Conservation (phyloP, 2,329 filamentous ascomycete genomes). For the Myotisia sp. region DNA sequence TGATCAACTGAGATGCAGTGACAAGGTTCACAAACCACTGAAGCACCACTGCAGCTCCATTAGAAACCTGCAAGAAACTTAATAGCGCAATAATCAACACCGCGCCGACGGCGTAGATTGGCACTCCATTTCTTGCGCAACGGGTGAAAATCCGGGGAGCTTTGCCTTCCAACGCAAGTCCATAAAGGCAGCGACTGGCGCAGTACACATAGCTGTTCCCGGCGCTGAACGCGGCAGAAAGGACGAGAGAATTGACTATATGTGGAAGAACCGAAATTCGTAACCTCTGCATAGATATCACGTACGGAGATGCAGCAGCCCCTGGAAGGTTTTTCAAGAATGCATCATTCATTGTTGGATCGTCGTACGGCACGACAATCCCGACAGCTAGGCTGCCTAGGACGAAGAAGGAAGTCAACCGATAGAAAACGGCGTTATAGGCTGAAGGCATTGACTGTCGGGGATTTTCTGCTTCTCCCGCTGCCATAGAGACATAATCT, state of each 20-base stretch:
- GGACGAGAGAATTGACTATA: slow-evolving; percentile 58
- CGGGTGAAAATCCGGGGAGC: slow-evolving; percentile 52
- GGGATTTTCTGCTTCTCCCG: slow-evolving; percentile 58
- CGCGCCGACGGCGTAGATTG: slow-evolving; percentile 55
- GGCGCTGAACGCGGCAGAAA: slow-evolving; percentile 54
- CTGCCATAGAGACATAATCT: slow-evolving; percentile 51
- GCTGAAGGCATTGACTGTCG: slow-evolving; percentile 56
- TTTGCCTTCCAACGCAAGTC: slow-evolving; percentile 53
- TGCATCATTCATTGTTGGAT: slow-evolving; percentile 45
- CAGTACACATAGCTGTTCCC: slow-evolving; percentile 57
- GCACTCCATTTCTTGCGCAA: slow-evolving; percentile 53
- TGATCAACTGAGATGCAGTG: slow-evolving; percentile 31
- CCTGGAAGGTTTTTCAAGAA: slow-evolving; percentile 47
- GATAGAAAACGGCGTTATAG: slow-evolving; percentile 67
- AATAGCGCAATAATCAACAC: slow-evolving; percentile 56
- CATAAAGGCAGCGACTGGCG: slow-evolving; percentile 53
- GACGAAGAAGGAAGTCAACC: slow-evolving; percentile 61
- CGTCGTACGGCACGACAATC: slow-evolving; percentile 56
- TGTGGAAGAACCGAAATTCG: slow-evolving; percentile 50
- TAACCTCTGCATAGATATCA: slow-evolving; percentile 52
- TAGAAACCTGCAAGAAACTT: slow-evolving; percentile 58
- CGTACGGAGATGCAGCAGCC: slow-evolving; percentile 58
- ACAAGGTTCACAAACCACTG: slow-evolving; percentile 36
- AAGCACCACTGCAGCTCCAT: slow-evolving; percentile 51
- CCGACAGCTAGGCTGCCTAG: slow-evolving; percentile 59